Percentiles rank a stretch among this genome's conserved stretches.
Conservation (phyloP, 1,284 basidiomycete genomes). For the Cutaneotrichosporon sp. region DNA sequence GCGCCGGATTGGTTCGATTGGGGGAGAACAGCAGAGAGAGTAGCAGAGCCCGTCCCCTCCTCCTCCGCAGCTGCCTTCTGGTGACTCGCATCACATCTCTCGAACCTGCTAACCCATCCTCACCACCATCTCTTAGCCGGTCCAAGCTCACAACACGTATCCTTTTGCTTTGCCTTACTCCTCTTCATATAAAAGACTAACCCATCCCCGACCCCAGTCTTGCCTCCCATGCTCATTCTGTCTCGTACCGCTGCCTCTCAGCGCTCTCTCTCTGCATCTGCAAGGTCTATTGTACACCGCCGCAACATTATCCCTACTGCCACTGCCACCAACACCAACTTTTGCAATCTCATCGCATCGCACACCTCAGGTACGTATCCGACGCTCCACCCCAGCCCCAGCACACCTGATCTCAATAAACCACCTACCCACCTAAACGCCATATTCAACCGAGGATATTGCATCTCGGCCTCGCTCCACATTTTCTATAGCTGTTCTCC, state of each 20-base stretch:
- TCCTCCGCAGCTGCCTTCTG: too few relatives aligned
- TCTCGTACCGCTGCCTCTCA: conserved; percentile 1
- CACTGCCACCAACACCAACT: not conserved
- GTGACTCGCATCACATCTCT: too few relatives aligned
- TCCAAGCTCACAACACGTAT: not conserved
- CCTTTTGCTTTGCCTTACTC: not conserved
- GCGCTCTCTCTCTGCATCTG: conserved; percentile 1
- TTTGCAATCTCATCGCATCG: not conserved
- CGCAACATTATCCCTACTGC: not conserved
- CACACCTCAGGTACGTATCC: not conserved
- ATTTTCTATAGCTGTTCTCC: too few relatives aligned
- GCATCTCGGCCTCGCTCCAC: too few relatives aligned
- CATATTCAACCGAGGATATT: too few relatives aligned
- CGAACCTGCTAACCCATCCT: too few relatives aligned
- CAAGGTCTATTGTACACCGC: not conserved
- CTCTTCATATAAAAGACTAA: not conserved
- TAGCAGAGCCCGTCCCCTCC: too few relatives aligned
- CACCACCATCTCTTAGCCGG: not conserved
- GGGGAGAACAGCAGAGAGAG: too few relatives aligned
- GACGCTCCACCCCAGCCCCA: not conserved
- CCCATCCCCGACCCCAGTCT: not conserved
- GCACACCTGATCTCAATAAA: not conserved
- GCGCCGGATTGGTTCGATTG: too few relatives aligned
- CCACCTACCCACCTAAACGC: not conserved
- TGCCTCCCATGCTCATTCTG: conserved; percentile 2